These are phyloP conservation scores for Adansonia madagascariensis DNA, from an alignment of 441 rosid genomes.

Conservation along the genomic window DNA sequence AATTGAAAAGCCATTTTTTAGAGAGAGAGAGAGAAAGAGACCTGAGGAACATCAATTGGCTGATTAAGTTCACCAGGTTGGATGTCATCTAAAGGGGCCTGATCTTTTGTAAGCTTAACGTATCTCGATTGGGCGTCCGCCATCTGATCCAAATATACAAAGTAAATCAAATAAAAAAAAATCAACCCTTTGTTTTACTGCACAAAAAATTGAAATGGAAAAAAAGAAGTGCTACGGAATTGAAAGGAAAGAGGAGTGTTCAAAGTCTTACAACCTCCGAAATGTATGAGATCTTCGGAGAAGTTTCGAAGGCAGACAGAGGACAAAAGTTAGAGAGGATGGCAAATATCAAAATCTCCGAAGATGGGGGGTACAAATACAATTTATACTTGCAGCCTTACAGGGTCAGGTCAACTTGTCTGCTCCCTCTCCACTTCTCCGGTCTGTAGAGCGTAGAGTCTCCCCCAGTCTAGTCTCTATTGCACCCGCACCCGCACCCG, in stretches of 20 bases:
- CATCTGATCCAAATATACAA: slow-evolving; percentile 44
- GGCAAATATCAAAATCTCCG: neutral
- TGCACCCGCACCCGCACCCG: neutral
- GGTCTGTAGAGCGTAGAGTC: neutral
- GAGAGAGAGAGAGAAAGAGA: neutral
- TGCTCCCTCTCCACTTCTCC: neutral
- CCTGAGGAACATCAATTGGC: slow-evolving; percentile 57
- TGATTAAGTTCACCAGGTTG: slow-evolving; percentile 57
- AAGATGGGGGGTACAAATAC: neutral
- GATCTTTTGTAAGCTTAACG: slow-evolving; percentile 65
- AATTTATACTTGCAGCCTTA: no score
- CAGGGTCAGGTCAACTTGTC: neutral
- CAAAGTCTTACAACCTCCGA: neutral
- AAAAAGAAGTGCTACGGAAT: neutral
- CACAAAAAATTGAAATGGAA: neutral
- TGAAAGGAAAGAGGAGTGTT: slow-evolving; percentile 8
- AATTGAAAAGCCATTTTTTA: neutral
- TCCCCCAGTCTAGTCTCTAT: neutral
- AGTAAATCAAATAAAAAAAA: slow-evolving; percentile 6
- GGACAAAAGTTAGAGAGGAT: neutral
- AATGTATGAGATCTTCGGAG: slow-evolving; percentile 12
- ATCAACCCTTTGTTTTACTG: neutral
- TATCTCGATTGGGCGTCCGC: slow-evolving; percentile 63
- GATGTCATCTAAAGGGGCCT: slow-evolving; percentile 60
- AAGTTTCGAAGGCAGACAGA: neutral